phyloP scores from a whole-genome alignment of 2,329 filamentous ascomycete genomes.

The Diaporthe batatas region DNA sequence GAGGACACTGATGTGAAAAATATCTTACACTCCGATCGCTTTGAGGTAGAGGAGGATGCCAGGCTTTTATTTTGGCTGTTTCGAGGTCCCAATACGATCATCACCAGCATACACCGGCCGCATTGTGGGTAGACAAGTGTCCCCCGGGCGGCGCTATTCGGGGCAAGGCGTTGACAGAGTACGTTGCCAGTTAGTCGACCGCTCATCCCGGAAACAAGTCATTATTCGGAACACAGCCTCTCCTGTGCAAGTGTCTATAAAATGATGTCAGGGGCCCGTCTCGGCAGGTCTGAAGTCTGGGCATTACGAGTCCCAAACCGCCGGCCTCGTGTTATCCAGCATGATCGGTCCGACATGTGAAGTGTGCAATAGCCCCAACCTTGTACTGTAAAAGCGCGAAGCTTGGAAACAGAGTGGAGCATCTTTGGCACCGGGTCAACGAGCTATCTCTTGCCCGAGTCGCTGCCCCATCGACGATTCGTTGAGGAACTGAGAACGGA shows the following conservation, averaged over 20 bases:
- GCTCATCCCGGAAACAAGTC: slow-evolving; percentile 35
- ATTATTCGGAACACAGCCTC: slow-evolving; percentile 30
- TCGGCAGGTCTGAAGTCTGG: not conserved
- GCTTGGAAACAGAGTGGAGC: slow-evolving; percentile 18
- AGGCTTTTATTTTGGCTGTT: slow-evolving; percentile 38
- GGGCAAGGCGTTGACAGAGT: slow-evolving; percentile 42
- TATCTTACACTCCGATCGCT: slow-evolving; percentile 38
- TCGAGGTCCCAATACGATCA: slow-evolving; percentile 37
- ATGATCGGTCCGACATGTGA: slow-evolving; percentile 19
- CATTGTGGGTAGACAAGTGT: slow-evolving; percentile 43
- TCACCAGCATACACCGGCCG: slow-evolving; percentile 40
- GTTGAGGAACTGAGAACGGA: slow-evolving; percentile 2
- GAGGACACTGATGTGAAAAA: slow-evolving; percentile 17
- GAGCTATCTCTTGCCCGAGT: not conserved
- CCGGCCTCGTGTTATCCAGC: slow-evolving; percentile 1
- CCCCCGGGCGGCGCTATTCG: slow-evolving; percentile 37
- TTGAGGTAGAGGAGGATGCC: slow-evolving; percentile 34
- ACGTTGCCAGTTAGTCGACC: slow-evolving; percentile 40
- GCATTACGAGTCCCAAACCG: slow-evolving; percentile 9
- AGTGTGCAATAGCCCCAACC: not conserved
- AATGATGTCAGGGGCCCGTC: slow-evolving; percentile 30
- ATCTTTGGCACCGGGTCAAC: not conserved
- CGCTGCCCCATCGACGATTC: slow-evolving; percentile 3
- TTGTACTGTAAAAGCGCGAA: not conserved
- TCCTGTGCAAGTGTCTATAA: not conserved